Evolutionary conservation across 371 early-diverging fungal genomes (phyloP).

Genomic region (Haplosporangium sp.): DNA sequence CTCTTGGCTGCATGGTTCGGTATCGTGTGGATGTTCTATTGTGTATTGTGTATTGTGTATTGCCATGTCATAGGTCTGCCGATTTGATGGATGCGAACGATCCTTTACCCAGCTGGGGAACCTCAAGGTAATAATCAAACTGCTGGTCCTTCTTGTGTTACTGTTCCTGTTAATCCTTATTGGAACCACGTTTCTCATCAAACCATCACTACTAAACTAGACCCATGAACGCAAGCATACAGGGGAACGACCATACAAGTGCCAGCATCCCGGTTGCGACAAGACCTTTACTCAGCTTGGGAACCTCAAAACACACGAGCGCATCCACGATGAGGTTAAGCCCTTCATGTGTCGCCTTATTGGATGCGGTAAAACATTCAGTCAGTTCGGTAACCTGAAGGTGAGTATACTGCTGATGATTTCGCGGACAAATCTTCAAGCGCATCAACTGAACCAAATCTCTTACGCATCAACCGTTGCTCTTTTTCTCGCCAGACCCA

Average conservation of each 20-base stretch:
- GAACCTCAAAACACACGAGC: slow-evolving; percentile 85
- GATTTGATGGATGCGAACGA: slow-evolving; percentile 57
- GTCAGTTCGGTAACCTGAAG: slow-evolving; percentile 74
- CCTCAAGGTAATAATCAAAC: slow-evolving; percentile 64
- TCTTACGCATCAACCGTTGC: background rate
- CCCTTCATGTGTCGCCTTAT: slow-evolving; percentile 70
- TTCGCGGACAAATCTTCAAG: too few relatives aligned
- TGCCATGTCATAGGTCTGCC: slow-evolving; percentile 43
- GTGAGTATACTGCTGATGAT: slow-evolving; percentile 21
- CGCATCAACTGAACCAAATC: too few relatives aligned
- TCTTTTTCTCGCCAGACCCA: slow-evolving; percentile 34
- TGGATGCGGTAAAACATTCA: slow-evolving; percentile 73
- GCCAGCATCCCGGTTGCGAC: slow-evolving; percentile 66
- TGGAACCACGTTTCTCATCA: slow-evolving; percentile 27
- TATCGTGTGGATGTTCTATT: slow-evolving; percentile 13
- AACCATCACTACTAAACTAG: too few relatives aligned
- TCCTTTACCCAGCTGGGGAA: slow-evolving; percentile 72
- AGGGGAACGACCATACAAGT: slow-evolving; percentile 76
- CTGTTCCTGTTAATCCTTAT: too few relatives aligned
- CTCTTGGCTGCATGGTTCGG: slow-evolving; percentile 28
- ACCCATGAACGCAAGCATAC: slow-evolving; percentile 79
- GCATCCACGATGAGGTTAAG: slow-evolving; percentile 76
- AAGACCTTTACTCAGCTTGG: slow-evolving; percentile 83
- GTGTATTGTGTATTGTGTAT: slow-evolving; percentile 3
- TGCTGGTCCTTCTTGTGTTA: slow-evolving; percentile 5